A percentile compares a stretch with the other conserved stretches of the same genome.
phyloP scores from a whole-genome alignment of 306 rosid genomes.

The Vigna nakashimae region DNA sequence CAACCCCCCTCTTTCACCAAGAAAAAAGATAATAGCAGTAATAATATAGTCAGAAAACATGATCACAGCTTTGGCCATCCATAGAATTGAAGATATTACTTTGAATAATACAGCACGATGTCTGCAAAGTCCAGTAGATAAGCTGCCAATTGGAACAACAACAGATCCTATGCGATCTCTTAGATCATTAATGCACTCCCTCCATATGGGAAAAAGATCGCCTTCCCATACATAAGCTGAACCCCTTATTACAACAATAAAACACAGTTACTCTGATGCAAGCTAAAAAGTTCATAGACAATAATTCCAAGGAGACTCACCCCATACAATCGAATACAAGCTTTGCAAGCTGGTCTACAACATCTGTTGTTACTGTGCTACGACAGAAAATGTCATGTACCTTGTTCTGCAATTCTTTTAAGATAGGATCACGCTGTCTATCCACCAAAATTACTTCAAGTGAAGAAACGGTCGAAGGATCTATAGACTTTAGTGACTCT shows the following conservation, averaged over 20 bases:
- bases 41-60: slow-evolving; percentile 23
- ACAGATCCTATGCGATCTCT: slow-evolving; percentile 90
- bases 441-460: slow-evolving; percentile 91
- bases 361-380: slow-evolving; percentile 77
- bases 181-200: slow-evolving; percentile 76
- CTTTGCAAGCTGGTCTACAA: slow-evolving; percentile 92
- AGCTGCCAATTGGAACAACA: slow-evolving; percentile 95
- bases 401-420: slow-evolving; percentile 84
- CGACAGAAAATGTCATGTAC: slow-evolving; percentile 64
- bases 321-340: slow-evolving; percentile 90
- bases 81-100: slow-evolving; percentile 61
- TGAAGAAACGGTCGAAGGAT: slow-evolving; percentile 64
- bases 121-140: slow-evolving; percentile 91
- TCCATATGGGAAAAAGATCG: slow-evolving; percentile 72
- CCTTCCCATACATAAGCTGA: slow-evolving; percentile 79
- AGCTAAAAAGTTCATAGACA: slow-evolving; percentile 40
- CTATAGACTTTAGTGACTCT: slow-evolving; percentile 75
- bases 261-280: slow-evolving; percentile 52
- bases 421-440: slow-evolving; percentile 72
- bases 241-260: slow-evolving; percentile 81
- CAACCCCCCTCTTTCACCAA: no score
- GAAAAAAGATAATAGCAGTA: neutral
- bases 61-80: slow-evolving; percentile 23
- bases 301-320: slow-evolving; percentile 63
- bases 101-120: slow-evolving; percentile 95